Evolutionary conservation across 1,284 basidiomycete genomes (phyloP), one percentile per base, ranked within the genome.

Genomic region (Malassezia japonica): DNA sequence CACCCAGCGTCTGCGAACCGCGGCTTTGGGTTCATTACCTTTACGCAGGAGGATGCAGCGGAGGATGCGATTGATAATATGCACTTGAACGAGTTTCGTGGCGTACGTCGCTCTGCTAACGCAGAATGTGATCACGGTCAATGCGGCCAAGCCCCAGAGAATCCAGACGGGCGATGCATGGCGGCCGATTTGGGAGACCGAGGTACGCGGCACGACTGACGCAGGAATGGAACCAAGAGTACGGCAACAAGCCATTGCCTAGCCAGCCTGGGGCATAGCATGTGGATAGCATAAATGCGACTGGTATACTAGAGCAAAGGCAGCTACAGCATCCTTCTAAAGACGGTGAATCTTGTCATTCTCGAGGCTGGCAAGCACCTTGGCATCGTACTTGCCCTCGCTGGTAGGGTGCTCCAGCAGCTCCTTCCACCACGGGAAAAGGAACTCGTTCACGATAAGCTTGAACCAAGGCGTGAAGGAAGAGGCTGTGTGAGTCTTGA

Each of bases 381-480:
- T 63, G n/a, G 70, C 70, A 35, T 72, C 64, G 28, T 50, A 36
- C 16, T 42, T 33, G 0, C 18, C 48, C 18, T 33, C 38, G n/a
- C 24, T 13, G 9, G 34, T 18, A 15, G 40, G 16, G 33, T 58
- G 56, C 29, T 76, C 77, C 45, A 87, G 68, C 48, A 99, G 81
- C 63, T 86, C 83, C 67, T 90, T 86, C 94, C 94, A 99, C 94
- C 94, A 98, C 13, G 87, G 88, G 74, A 92, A 96, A 44, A 99
- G 79, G 75, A 95, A 95, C 72, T 94, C 87, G 7, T 90, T 82
- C 1, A 89, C 90, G 67, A 99, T 98, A 34, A 99, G 82, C 74
- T 90, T 89, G 82, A 99, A 99, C 94, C 94, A 99, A 0, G 94
- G 94, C 3, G 94, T 99, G 75, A 99, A 98, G 0, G 81, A 81